phyloP scores from a whole-genome alignment of 2,329 filamentous ascomycete genomes.

The Beauveria brongniartii region DNA sequence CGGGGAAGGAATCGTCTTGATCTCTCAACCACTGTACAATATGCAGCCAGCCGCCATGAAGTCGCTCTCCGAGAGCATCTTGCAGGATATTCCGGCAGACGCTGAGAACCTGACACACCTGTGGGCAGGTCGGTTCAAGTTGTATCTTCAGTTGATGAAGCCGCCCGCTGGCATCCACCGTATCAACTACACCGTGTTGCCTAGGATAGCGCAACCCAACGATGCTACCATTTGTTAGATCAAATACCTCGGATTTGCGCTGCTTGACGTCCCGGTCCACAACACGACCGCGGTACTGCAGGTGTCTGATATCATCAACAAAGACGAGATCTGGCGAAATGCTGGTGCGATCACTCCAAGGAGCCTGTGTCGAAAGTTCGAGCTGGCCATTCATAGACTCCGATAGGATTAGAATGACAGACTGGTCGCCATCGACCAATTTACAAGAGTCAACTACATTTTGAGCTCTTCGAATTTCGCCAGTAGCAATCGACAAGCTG shows the following conservation, averaged over 20 bases:
- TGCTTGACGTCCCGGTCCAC: constrained; percentile 44
- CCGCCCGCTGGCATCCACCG: constrained; percentile 53
- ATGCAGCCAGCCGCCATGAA: constrained; percentile 67
- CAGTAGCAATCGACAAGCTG: constrained; percentile 19
- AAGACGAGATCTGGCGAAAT: constrained; percentile 55
- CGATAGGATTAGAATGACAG: constrained; percentile 62
- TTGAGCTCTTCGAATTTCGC: constrained; percentile 50
- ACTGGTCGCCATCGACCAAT: constrained; percentile 56
- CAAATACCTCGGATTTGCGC: constrained; percentile 37
- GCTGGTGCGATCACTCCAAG: constrained; percentile 64
- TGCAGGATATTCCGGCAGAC: constrained; percentile 58
- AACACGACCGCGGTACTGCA: constrained; percentile 47
- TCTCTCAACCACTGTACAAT: constrained; percentile 58
- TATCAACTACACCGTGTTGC: constrained; percentile 53
- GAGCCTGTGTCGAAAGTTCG: constrained; percentile 64
- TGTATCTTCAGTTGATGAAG: constrained; percentile 61
- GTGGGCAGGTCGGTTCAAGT: constrained; percentile 55
- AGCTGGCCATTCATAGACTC: constrained; percentile 55
- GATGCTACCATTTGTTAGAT: constrained; percentile 39
- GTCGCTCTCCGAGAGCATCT: constrained; percentile 47
- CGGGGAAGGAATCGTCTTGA: constrained; percentile 36
- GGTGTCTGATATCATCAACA: constrained; percentile 49
- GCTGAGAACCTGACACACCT: constrained; percentile 53
- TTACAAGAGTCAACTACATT: constrained; percentile 68
- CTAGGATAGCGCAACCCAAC: constrained; percentile 50